Base-by-base conservation (phyloP, 2,329 filamentous ascomycete genomes). In the Hypoxylon sp. region DNA sequence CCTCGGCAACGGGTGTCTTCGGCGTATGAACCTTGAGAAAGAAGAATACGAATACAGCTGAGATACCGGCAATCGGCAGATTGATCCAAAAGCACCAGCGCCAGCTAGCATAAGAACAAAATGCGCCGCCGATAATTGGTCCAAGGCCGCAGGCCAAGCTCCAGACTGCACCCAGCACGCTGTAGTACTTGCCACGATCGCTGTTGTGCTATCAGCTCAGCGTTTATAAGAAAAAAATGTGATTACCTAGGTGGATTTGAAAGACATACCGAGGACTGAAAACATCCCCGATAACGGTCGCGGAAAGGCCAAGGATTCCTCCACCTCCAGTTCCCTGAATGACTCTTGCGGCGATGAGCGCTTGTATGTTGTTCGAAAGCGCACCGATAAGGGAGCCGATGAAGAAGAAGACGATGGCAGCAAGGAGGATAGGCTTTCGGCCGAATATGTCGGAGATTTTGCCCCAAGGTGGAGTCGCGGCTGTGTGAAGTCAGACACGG, bases 21-120 rank as follows among this genome's bases (percentile, higher is more conserved):
- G 86, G 85, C 1, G 84, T 87, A 56, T 87, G 81, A 19, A 88
- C 73, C 63, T 88, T 82, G 8, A 89, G 77, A 72, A 85, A 84
- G 71, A 87, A 80, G 22, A 83, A 68, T 15, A 85, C 78, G 64
- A 84, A 81, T 37, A 84, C 59, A 56, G 86, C 81, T 1, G 82
- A 81, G 0, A 80, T 59, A 2, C 82, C 84, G 52, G 69, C 67
- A 8, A 75, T 68, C 1, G 76, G 76, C 6, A 78, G 17, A 10
- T 47, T 49, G 59, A 84, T 79, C 79, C 80, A 65, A 82, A 79
- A 54, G 52, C 76, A 85, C 79, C 84, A 86, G 59, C 85, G 76
- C 85, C 85, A 87, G 7, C 76, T 79, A 4, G 85, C 84, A 4
- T 81, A 83, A 54, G 87, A 76, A 0, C 85, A 85, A 67, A 89